Conservation (phyloP, 768 basidiomycete genomes). For the Boletus sensibilis region DNA sequence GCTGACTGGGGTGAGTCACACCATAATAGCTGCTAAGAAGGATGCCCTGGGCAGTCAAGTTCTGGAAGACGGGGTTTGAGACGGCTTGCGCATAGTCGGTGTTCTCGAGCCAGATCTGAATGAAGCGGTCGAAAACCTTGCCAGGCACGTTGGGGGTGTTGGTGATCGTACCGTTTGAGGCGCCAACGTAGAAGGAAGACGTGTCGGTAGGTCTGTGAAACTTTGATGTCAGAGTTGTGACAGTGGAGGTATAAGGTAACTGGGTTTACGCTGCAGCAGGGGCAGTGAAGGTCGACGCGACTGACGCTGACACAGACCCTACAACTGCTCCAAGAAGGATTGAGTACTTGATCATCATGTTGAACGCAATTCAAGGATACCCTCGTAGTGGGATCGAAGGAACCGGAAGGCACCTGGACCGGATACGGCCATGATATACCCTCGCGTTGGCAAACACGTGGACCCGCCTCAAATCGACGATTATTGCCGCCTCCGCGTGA, state of each 20-base stretch:
- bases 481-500: neutral
- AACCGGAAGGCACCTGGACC: neutral
- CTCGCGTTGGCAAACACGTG: constrained; percentile 6
- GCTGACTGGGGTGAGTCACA: constrained; percentile 59
- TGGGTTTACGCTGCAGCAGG: constrained; percentile 29
- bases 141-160: constrained; percentile 40
- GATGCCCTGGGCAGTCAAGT: constrained; percentile 51
- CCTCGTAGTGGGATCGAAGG: too few relatives aligned
- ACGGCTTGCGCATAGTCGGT: constrained; percentile 45
- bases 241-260: neutral
- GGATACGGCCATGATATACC: constrained; percentile 9
- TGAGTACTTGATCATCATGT: constrained; percentile 16
- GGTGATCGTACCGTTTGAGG: constrained; percentile 42
- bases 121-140: constrained; percentile 46
- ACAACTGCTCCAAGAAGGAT: constrained; percentile 15
- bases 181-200: constrained; percentile 42
- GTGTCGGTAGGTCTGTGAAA: constrained; percentile 26
- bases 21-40: constrained; percentile 45
- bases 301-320: constrained; percentile 23
- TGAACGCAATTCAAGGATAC: neutral
- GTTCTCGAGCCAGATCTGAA: constrained; percentile 64
- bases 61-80: constrained; percentile 29
- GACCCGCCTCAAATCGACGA: neutral
- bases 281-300: constrained; percentile 27
- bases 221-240: neutral